Evolutionary conservation across 192 early-diverging fungal genomes (phyloP).

Genomic region (Backusella sp.): DNA sequence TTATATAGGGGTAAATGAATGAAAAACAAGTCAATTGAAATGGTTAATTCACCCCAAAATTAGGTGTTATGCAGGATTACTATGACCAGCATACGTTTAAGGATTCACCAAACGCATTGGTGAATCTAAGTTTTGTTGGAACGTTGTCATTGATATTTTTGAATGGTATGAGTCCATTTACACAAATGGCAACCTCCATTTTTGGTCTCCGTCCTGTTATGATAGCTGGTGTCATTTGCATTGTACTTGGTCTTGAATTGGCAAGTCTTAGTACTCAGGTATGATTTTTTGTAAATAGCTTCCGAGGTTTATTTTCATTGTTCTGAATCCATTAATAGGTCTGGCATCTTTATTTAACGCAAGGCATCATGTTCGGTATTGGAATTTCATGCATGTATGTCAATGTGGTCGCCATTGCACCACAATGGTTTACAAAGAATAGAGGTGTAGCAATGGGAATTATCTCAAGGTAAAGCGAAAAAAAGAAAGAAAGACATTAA

Average conservation of each 20-base stretch:
- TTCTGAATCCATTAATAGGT: conserved; percentile 32
- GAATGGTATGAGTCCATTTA: conserved; percentile 22
- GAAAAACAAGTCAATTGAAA: neutral
- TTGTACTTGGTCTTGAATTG: conserved; percentile 16
- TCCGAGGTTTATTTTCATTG: neutral
- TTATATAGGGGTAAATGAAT: neutral
- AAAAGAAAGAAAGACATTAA: no score
- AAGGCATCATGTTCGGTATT: conserved; percentile 55
- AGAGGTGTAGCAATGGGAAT: conserved; percentile 57
- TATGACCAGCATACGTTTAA: conserved; percentile 21
- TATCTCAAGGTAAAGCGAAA: conserved; percentile 23
- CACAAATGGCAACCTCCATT: conserved; percentile 16
- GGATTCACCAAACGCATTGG: conserved; percentile 3
- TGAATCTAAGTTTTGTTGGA: conserved; percentile 28
- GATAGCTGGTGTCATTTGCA: neutral
- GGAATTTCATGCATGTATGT: conserved; percentile 36
- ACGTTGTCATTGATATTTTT: conserved; percentile 9
- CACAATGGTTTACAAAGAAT: conserved; percentile 58
- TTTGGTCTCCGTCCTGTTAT: conserved; percentile 15
- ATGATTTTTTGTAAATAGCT: neutral
- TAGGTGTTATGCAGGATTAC: conserved; percentile 35
- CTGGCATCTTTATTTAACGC: conserved; percentile 60
- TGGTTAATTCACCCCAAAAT: neutral
- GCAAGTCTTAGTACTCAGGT: conserved; percentile 15
- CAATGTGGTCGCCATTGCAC: conserved; percentile 33